phyloP scores from a whole-genome alignment of 164 flowering plant species.

The Macadamia integrifolia region DNA sequence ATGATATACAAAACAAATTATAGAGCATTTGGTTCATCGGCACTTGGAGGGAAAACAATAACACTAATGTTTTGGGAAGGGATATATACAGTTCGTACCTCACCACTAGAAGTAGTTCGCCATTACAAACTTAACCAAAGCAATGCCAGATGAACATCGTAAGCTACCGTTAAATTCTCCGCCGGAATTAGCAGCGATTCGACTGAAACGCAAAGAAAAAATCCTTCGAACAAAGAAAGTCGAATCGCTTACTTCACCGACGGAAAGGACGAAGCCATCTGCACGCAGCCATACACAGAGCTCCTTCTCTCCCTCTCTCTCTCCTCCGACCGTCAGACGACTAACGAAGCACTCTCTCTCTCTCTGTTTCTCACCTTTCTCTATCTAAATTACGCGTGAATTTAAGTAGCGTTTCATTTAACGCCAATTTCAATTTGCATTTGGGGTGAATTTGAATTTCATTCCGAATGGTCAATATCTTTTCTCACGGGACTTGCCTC shows the following conservation, averaged over 20 bases:
- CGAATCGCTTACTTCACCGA: background rate
- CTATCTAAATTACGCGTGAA: conserved; percentile 12
- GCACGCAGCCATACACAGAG: background rate
- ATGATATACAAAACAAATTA: background rate
- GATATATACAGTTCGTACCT: background rate
- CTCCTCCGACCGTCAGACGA: background rate
- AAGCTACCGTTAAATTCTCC: background rate
- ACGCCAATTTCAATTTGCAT: conserved; percentile 5
- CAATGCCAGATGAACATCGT: background rate
- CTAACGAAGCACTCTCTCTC: background rate
- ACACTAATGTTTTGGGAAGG: background rate
- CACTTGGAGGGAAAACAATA: background rate
- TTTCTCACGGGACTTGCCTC: background rate
- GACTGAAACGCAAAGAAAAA: background rate
- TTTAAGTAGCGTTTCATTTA: conserved; percentile 12
- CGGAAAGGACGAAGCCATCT: conserved; percentile 1
- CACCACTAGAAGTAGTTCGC: background rate
- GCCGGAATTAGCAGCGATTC: background rate
- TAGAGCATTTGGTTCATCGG: background rate
- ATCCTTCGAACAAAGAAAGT: background rate
- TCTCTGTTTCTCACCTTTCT: background rate
- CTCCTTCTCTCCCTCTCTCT: background rate
- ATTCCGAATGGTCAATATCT: conserved; percentile 25
- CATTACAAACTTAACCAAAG: background rate
- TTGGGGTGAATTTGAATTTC: conserved; percentile 20